These are phyloP conservation scores for Boletus sp. DNA, from an alignment of 1,284 basidiomycete species.

Conservation along the genomic window DNA sequence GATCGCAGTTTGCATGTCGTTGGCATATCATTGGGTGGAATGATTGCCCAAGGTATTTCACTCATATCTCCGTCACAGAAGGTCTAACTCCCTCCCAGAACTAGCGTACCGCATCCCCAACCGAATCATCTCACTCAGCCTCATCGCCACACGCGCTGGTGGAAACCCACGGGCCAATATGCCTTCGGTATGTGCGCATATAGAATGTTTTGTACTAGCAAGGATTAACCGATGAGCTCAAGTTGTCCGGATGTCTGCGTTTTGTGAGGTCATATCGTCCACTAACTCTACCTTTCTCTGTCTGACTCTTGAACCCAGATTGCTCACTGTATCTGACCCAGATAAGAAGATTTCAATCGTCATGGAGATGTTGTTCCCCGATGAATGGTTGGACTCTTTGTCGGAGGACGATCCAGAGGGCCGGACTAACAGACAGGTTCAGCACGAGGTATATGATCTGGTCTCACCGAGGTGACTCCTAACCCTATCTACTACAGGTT, in stretches of 20 bases:
- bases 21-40: constrained; percentile 80
- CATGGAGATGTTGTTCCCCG: constrained; percentile 60
- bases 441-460: constrained; percentile 43
- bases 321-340: constrained; percentile 4
- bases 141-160: constrained; percentile 69
- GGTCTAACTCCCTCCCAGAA: constrained; percentile 38
- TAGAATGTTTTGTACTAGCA: neutral
- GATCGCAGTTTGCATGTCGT: constrained; percentile 66
- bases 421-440: constrained; percentile 60
- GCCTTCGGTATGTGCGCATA: constrained; percentile 24
- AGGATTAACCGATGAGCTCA: neutral
- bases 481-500: constrained; percentile 32
- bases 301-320: constrained; percentile 18
- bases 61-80: neutral
- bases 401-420: constrained; percentile 48
- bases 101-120: constrained; percentile 63
- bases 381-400: constrained; percentile 51
- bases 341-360: constrained; percentile 46
- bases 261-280: constrained; percentile 21
- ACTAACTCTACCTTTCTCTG: neutral
- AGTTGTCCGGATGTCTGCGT: constrained; percentile 13
- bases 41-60: constrained; percentile 70
- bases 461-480: neutral
- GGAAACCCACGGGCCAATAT: constrained; percentile 18
- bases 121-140: constrained; percentile 61